Percentiles rank a stretch among this genome's conserved stretches.
phyloP scores from a whole-genome alignment of 768 basidiomycete species.

The Calocera viscosa region DNA sequence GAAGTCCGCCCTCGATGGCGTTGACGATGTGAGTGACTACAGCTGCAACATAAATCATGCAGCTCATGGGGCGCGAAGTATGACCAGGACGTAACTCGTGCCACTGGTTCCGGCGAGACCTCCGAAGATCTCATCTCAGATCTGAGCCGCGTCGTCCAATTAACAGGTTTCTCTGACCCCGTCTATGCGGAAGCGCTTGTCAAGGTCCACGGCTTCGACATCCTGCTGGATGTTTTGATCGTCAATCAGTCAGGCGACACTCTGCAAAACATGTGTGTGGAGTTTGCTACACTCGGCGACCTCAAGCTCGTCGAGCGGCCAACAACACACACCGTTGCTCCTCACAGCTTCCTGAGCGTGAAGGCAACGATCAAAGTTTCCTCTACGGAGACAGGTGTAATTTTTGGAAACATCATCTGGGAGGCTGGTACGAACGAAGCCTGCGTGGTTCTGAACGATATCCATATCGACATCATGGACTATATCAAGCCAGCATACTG shows the following conservation, averaged over 20 bases:
- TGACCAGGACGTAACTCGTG: conserved; percentile 75
- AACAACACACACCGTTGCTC: conserved; percentile 80
- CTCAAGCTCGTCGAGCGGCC: conserved; percentile 96
- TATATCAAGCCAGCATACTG: conserved; percentile 95
- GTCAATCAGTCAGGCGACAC: conserved; percentile 94
- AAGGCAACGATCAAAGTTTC: conserved; percentile 97
- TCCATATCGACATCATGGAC: conserved; percentile 97
- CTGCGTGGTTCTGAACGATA: conserved; percentile 90
- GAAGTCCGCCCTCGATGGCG: conserved; percentile 67
- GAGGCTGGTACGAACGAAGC: conserved; percentile 72
- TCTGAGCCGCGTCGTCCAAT: conserved; percentile 80
- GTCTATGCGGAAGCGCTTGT: conserved; percentile 98
- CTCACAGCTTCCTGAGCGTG: conserved; percentile 95
- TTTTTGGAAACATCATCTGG: conserved; percentile 96
- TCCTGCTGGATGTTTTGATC: conserved; percentile 89
- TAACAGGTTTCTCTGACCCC: conserved; percentile 96
- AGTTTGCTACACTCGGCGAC: conserved; percentile 95
- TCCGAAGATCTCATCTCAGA: conserved; percentile 92
- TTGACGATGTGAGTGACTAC: conserved; percentile 32
- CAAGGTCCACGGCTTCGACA: conserved; percentile 96
- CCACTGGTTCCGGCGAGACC: conserved; percentile 71
- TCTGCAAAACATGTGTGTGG: conserved; percentile 88
- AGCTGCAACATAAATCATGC: neutral
- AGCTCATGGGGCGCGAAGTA: conserved; percentile 39
- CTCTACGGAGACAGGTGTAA: conserved; percentile 95